Evolutionary conservation across 1,139 yeast genomes (phyloP), one percentile per base, ranked within the genome.

Genomic region (Debaryomyces psychrophilus): DNA sequence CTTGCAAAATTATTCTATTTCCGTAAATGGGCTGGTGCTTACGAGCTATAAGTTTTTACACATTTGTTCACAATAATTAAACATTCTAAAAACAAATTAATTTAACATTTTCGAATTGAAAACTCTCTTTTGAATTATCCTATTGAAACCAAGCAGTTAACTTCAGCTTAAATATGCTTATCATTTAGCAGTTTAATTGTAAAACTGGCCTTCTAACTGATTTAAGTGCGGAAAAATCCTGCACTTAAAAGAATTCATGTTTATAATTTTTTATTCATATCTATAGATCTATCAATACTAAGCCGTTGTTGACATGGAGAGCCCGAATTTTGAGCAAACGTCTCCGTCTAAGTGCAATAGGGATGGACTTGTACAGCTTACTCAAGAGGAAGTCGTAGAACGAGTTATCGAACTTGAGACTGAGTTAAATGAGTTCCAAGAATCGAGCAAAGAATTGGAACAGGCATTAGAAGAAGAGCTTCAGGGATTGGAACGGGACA

Each of bases 391-490:
- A 26, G 56, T 69, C 8, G 54, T 66, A 23, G 59, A 58, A 37
- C 59, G 67, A 44, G 63, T 71, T 26, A 43, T 69, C 1, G 76
- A 70, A 40, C 61, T 73, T 6, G 79, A 74, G 50, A 54, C 57
- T 11, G 76, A 69, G 38, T 53, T 73, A 15, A 49, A 55, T 14
- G 79, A 73, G 49, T 73, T 73, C 50, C 79, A 74, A 50, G 77
- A 71, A 41, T 68, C 76, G 2, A 69, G 75, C 46, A 69, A 65
- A 48, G 79, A 73, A 41, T 59, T 75, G 37, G 80, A 75, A 50
- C 70, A 60, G 46, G 78, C 77, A 1, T 59, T 75, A 35, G 80
- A 75, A 51, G 73, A 69, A 25, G 80, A 75, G 50, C 61, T 74
- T 26, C 67, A 62, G 41, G 65, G 58, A 8, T 54, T 71, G 23